These are phyloP conservation scores for Chrysochromulina tobinii DNA, from an alignment of 78 protist genomes.

Conservation along the genomic window DNA sequence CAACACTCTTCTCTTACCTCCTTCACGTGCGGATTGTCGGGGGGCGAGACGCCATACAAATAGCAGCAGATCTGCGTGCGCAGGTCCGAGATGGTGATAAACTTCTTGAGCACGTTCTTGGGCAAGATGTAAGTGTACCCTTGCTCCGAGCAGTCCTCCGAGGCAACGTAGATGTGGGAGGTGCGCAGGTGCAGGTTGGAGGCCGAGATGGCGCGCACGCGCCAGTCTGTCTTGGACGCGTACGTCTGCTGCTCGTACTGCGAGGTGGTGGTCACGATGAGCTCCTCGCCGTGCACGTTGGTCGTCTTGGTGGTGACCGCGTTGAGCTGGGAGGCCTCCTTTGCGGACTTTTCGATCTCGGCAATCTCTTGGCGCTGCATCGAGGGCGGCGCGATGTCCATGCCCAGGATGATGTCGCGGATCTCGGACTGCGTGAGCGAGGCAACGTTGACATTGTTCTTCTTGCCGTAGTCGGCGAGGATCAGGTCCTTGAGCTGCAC, in stretches of 20 bases:
- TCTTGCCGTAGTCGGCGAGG: slow-evolving; percentile 97
- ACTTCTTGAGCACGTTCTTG: slow-evolving; percentile 95
- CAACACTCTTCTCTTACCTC: slow-evolving; percentile 60
- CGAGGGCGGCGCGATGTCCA: slow-evolving; percentile 99
- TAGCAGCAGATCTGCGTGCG: slow-evolving; percentile 96
- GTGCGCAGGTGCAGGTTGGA: slow-evolving; percentile 97
- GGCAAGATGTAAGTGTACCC: slow-evolving; percentile 97
- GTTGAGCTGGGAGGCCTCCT: slow-evolving; percentile 71
- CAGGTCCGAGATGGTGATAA: slow-evolving; percentile 91
- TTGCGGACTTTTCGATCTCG: not conserved
- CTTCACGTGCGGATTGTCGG: slow-evolving; percentile 95
- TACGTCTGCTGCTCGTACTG: slow-evolving; percentile 90
- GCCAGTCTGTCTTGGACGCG: slow-evolving; percentile 96
- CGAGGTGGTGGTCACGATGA: slow-evolving; percentile 89
- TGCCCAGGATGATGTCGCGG: slow-evolving; percentile 99
- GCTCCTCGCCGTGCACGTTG: slow-evolving; percentile 96
- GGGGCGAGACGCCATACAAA: slow-evolving; percentile 95
- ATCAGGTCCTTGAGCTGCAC: slow-evolving; percentile 95
- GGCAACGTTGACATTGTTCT: slow-evolving; percentile 95
- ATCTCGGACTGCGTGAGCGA: slow-evolving; percentile 98
- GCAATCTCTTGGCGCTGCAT: slow-evolving; percentile 82
- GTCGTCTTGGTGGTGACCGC: slow-evolving; percentile 87
- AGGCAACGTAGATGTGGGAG: slow-evolving; percentile 93
- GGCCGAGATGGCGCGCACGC: slow-evolving; percentile 96
- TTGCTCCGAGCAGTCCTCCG: slow-evolving; percentile 86